Base-by-base conservation (phyloP, 768 basidiomycete genomes). In the Xanthoconium stramineum region DNA sequence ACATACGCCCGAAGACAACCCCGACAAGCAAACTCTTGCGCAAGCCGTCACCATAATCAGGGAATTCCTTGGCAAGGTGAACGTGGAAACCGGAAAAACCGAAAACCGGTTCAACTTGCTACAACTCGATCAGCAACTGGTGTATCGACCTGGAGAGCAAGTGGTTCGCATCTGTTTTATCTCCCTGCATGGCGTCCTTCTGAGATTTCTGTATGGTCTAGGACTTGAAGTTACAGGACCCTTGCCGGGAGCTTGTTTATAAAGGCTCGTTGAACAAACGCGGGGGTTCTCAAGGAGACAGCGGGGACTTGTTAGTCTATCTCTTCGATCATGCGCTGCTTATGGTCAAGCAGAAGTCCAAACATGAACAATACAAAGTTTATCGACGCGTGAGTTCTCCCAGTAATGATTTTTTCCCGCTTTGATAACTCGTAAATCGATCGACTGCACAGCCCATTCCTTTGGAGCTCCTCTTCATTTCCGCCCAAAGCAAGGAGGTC, bases 81-180 rank as follows among this genome's bases (percentile, higher is more conserved):
- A 98, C 69, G 76, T 85, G 20, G 96, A 98, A 75, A 93, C 90
- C 8, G 97, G 97, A 19, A 94, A 89, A 76, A 85, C 93, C 40
- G 97, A 98, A 76, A 98, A 98, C 68, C 79, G 94, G 56, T 98
- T 98, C 77, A 97, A 97, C 70, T 78, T 99, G 52, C 76, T 92
- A 50, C 96, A 99, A 73, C 79, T 99, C 37, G 93, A 97, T 64
- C 86, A 89, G 67, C 94, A 98, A 74, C 76, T 99, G 39, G 76
- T 89, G 37, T 98, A 94, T 74, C 83, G 89, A 56, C 91, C 87
- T 8, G 92, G 91, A 47, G 96, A 98, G 68, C 80, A 88, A 72
- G 91, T 95, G 70, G 93, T 94, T 59, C 67, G 89, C 78, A 29
- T 50, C 29, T 55, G 28, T 45, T 50, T 52, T 17, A 38, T 38